Conservation (phyloP, 805 yeast species). For the Candida railenensis region DNA sequence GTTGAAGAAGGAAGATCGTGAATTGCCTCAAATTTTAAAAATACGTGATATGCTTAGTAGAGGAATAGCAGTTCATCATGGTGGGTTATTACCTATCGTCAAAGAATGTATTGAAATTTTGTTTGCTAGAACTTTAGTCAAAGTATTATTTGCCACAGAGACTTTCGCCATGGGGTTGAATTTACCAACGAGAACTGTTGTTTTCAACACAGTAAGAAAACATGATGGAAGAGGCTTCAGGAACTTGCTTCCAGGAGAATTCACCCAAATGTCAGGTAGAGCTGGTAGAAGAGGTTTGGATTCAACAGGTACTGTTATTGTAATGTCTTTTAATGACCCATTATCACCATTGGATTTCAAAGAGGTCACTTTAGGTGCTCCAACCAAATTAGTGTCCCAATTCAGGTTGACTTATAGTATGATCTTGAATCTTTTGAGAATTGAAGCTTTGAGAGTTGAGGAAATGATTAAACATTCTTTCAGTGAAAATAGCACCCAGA, state of each 20-base stretch:
- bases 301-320: slow-evolving; percentile 88
- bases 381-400: slow-evolving; percentile 88
- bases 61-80: slow-evolving; percentile 96
- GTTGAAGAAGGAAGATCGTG: slow-evolving; percentile 87
- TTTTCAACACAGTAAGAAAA: slow-evolving; percentile 79
- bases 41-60: slow-evolving; percentile 79
- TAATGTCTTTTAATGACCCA: slow-evolving; percentile 79
- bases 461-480: slow-evolving; percentile 97
- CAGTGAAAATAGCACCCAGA: slow-evolving; percentile 85
- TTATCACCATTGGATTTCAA: slow-evolving; percentile 58
- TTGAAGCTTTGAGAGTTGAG: slow-evolving; percentile 94
- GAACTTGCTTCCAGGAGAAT: slow-evolving; percentile 89
- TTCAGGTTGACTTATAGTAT: slow-evolving; percentile 93
- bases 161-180: slow-evolving; percentile 97
- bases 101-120: slow-evolving; percentile 91
- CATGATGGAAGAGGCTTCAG: slow-evolving; percentile 88
- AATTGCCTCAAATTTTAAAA: slow-evolving; percentile 84
- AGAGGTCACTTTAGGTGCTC: slow-evolving; percentile 81
- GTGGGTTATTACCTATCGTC: slow-evolving; percentile 89
- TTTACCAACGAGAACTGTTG: slow-evolving; percentile 99
- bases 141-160: slow-evolving; percentile 94
- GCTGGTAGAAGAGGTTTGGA: slow-evolving; percentile 98
- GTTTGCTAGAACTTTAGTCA: slow-evolving; percentile 81
- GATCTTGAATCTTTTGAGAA: slow-evolving; percentile 87
- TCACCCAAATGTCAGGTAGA: slow-evolving; percentile 98